Evolutionary conservation across 2,329 filamentous ascomycete species (phyloP).

Genomic region (Microsporum canis): DNA sequence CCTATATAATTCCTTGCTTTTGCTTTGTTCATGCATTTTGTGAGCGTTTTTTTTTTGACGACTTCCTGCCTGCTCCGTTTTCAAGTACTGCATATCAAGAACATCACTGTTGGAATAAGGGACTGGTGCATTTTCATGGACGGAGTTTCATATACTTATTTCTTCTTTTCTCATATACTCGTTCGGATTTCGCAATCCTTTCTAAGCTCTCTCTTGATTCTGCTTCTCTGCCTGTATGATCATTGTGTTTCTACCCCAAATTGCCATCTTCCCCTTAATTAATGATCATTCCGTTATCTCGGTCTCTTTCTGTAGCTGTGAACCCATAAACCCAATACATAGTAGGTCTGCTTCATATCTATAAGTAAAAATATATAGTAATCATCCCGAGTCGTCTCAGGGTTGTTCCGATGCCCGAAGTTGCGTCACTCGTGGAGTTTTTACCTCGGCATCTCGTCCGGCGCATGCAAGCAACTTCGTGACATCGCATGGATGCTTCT

Average conservation of each 20-base stretch:
- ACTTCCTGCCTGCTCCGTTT: background rate
- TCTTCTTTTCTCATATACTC: background rate
- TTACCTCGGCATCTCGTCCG: background rate
- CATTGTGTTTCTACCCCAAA: background rate
- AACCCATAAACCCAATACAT: background rate
- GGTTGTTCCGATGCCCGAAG: background rate
- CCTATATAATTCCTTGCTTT: background rate
- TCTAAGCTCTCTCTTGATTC: too few relatives aligned
- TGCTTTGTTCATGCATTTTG: constrained; percentile 2
- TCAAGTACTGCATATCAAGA: background rate
- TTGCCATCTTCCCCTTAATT: background rate
- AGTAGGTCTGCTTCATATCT: background rate
- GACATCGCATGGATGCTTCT: background rate
- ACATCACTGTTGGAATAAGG: constrained; percentile 2
- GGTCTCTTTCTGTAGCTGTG: background rate
- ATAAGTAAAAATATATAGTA: background rate
- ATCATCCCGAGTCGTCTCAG: background rate
- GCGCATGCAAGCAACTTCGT: background rate
- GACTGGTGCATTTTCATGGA: background rate
- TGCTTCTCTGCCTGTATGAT: background rate
- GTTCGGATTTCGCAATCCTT: background rate
- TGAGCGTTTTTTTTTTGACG: background rate
- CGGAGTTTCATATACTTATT: background rate
- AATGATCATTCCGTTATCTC: background rate
- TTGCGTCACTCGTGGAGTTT: background rate